A percentile compares a stretch with the other conserved stretches of the same genome.
Evolutionary conservation across 2,329 filamentous ascomycete species (phyloP).

Genomic region (Pestalotiopsis fici): DNA sequence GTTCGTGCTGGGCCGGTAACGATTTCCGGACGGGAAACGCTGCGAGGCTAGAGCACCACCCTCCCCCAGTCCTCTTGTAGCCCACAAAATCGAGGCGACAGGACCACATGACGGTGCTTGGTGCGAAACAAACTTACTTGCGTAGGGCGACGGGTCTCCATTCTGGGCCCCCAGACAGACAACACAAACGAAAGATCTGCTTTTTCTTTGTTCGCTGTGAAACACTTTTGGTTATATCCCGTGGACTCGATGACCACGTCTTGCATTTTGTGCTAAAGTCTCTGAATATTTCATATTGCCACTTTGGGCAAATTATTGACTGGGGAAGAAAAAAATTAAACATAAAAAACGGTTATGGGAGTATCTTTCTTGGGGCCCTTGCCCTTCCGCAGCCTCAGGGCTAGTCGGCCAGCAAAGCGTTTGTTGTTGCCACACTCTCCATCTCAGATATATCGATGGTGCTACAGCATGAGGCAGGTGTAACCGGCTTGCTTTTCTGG

Average conservation of each 20-base stretch:
- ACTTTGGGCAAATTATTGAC: neutral
- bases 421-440: neutral
- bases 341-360: neutral
- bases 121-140: neutral
- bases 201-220: slow-evolving; percentile 4
- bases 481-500: slow-evolving; percentile 23
- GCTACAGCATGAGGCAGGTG: slow-evolving; percentile 28
- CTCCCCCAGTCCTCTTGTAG: neutral
- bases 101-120: neutral
- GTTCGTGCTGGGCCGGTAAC: neutral
- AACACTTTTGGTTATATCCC: slow-evolving; percentile 6
- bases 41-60: slow-evolving; percentile 6
- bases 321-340: no score
- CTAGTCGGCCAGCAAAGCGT: neutral
- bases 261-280: neutral
- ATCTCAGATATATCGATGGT: slow-evolving; percentile 26
- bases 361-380: neutral
- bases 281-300: neutral
- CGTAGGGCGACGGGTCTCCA: neutral
- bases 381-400: neutral
- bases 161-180: neutral
- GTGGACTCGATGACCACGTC: slow-evolving; percentile 12
- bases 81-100: neutral
- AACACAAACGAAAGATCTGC: neutral
- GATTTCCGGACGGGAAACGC: neutral